Evolutionary conservation across 768 basidiomycete species (phyloP), one percentile per base, ranked within the genome.

Genomic region (Rhizopogon vesiculosus): DNA sequence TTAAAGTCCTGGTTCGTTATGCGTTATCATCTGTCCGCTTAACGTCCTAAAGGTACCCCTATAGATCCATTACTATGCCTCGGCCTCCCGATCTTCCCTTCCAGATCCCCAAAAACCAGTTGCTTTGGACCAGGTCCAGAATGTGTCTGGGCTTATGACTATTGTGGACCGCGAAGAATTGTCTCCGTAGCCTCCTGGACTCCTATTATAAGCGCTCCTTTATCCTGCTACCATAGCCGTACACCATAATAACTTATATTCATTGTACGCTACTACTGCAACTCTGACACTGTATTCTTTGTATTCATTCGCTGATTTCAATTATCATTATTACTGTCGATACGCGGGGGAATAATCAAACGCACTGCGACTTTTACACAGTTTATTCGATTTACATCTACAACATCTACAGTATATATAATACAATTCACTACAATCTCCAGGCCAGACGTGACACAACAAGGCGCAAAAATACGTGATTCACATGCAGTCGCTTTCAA

Each of bases 71-170:
- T 91, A 91, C 61, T 73, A 68, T 18, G 89, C 86, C 7, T 75
- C 70, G 3, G 84, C 85, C 5, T 79, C 83, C 3, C 79, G 77
- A 50, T 82, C 84, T 3, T 63, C 69, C 7, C 60, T 60, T 2
- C 69, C 73, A 3, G 86, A 91, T 66, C 82, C 87, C 13, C 78
- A 78, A 61, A 75, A 74, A 25, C 87, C 87, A 1, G 80, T 89
- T 25, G 81, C 81, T 1, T 65, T 89, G 45, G 81, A 86, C 56
- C 76, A 79, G 56, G 82, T 79, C 48, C 78, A 72, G 60, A 77
- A 79, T 59, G 76, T 91, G 6, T 84, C 85, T 2, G 89, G 89
- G 8, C 76, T 89, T 31, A 91, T 91, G 89, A 89, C 86, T 40
- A 80, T 90, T 64, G 25, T 85, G 49, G 72, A 71, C 45, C 75